Base-by-base conservation (phyloP, 1,284 basidiomycete genomes). In the Clitocybe nebularis region DNA sequence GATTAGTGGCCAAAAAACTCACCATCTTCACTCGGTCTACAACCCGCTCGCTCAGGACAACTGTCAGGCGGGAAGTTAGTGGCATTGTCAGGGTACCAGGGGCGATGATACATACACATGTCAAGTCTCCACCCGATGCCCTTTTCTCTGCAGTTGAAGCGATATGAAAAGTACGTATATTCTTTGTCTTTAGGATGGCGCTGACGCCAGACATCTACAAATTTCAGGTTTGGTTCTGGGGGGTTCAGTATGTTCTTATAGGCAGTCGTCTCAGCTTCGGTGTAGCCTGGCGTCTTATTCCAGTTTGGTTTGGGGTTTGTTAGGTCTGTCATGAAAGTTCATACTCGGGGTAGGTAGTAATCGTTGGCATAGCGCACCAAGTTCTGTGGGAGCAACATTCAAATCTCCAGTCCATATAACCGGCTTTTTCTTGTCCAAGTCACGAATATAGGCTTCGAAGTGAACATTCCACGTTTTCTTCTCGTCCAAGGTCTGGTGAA, bases 401-500 rank as follows among this genome's bases (percentile, higher is more conserved):
- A 93, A 57, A 61, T 94, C 91, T 19, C 91, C 91, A n/a, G 76
- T 72, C 91, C 91, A 94, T 45, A 94, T 84, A 7, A 93, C 84
- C 2, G 89, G 84, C 55, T 93, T 93, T 54, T 74, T 76, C 45
- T 69, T 72, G 61, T 92, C 87, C 8, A 92, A 68, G 14, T 77
- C 72, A 2, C 78, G 77, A 11, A 93, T 71, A 55, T 93, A 84
- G 1, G 65, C 51, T 39, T 84, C 80, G 54, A 92, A 90, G 55
- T 89, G 81, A 10, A 61, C 58, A 46, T 89, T 86, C 89, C 89
- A 92, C 44, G 69, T 64, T 37, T 85, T 84, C 59, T 90, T 90
- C 39, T 70, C 75, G 28, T 80, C 75, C 39, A 91, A 64, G 0
- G 81, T 84, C 87, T 90, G 51, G 14, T 21, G 41, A 40, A 21